A percentile compares a stretch with the other conserved stretches of the same genome.
These are phyloP conservation scores for Hibiscus syriacus DNA, from an alignment of 345 rosid species.

Conservation along the genomic window DNA sequence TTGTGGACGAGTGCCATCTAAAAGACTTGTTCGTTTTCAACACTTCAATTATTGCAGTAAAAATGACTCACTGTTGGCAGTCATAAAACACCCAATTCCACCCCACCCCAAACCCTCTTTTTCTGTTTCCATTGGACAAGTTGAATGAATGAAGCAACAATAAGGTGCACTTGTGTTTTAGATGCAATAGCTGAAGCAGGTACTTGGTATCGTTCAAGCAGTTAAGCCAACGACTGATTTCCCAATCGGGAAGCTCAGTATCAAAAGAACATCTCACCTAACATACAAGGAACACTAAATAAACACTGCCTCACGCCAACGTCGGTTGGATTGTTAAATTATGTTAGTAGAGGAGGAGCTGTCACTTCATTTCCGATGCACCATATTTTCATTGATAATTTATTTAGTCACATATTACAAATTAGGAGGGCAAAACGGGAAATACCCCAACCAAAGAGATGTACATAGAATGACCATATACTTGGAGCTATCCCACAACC, in stretches of 20 bases:
- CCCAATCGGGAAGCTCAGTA: background rate
- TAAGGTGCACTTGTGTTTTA: background rate
- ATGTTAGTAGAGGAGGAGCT: background rate
- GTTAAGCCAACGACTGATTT: no score
- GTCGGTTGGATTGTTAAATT: background rate
- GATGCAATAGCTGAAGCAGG: background rate
- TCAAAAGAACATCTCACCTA: background rate
- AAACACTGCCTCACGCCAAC: background rate
- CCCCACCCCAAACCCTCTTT: no score
- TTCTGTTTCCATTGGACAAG: background rate
- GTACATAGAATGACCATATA: slow-evolving; percentile 17
- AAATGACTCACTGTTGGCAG: background rate
- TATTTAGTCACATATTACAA: slow-evolving; percentile 21
- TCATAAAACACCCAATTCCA: background rate
- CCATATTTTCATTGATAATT: slow-evolving; percentile 17
- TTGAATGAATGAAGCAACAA: background rate
- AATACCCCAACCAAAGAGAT: slow-evolving; percentile 18
- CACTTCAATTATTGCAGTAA: background rate
- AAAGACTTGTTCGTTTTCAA: background rate
- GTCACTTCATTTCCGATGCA: background rate
- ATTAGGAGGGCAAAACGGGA: slow-evolving; percentile 10
- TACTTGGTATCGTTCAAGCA: background rate
- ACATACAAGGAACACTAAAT: background rate
- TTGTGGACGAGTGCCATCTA: background rate
- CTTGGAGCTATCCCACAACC: slow-evolving; percentile 8